Percentiles rank a stretch among this genome's conserved stretches.
phyloP scores from a whole-genome alignment of 768 basidiomycete genomes.

The Mycena haematopus region DNA sequence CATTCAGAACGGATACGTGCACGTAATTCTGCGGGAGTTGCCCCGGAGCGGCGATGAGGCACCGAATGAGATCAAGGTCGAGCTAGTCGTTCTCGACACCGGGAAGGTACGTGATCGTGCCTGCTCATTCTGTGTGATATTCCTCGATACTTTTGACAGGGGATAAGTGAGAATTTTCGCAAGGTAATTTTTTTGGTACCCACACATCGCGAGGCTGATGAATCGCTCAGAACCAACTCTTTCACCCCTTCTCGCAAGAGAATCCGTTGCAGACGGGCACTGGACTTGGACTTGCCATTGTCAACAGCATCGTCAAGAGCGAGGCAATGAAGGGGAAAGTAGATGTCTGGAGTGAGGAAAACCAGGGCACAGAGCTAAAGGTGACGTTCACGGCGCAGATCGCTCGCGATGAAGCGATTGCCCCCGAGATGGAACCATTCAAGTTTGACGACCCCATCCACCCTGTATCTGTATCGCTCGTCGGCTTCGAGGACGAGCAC shows the following conservation, averaged over 20 bases:
- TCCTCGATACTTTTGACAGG: conserved; percentile 44
- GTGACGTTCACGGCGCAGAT: conserved; percentile 80
- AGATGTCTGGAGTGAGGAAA: conserved; percentile 93
- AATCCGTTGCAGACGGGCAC: conserved; percentile 93
- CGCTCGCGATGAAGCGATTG: conserved; percentile 40
- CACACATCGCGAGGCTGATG: conserved; percentile 1
- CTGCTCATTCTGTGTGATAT: neutral
- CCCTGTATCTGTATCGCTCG: conserved; percentile 65
- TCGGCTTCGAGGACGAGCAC: conserved; percentile 72
- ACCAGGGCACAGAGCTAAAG: conserved; percentile 89
- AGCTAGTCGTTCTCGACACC: conserved; percentile 86
- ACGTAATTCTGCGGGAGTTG: conserved; percentile 80
- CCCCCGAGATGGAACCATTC: conserved; percentile 54
- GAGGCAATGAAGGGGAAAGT: conserved; percentile 89
- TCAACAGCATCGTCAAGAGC: conserved; percentile 89
- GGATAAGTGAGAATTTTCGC: conserved; percentile 91
- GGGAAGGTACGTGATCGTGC: conserved; percentile 68
- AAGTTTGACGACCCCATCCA: conserved; percentile 45
- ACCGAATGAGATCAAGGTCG: conserved; percentile 71
- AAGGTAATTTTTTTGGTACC: conserved; percentile 55
- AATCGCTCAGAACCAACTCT: conserved; percentile 78
- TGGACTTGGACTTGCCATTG: conserved; percentile 93
- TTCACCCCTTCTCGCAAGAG: conserved; percentile 97
- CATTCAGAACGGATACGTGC: conserved; percentile 87
- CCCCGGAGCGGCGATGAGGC: conserved; percentile 60